Evolutionary conservation across 495 filamentous ascomycete species (phyloP).

Genomic region (Penicillium maclennaniae): DNA sequence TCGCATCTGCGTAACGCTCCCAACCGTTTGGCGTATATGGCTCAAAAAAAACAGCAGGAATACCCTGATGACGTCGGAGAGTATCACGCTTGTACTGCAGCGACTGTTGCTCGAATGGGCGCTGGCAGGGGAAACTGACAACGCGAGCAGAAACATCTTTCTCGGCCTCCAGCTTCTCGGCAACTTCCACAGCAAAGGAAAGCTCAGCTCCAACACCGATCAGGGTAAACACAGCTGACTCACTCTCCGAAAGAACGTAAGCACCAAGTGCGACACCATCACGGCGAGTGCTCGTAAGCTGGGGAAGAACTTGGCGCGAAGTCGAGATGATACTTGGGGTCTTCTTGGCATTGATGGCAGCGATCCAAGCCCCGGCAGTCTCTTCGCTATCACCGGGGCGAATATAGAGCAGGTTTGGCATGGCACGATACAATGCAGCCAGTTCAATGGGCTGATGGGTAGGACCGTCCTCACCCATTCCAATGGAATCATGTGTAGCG

Average conservation of each 20-base stretch:
- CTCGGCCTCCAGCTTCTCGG: slow-evolving; percentile 27
- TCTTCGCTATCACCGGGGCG: slow-evolving; percentile 56
- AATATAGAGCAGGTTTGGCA: slow-evolving; percentile 59
- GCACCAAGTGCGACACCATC: slow-evolving; percentile 41
- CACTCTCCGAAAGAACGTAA: slow-evolving; percentile 45
- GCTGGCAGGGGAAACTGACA: slow-evolving; percentile 53
- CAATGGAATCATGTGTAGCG: slow-evolving; percentile 60
- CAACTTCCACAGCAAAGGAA: slow-evolving; percentile 41
- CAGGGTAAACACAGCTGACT: slow-evolving; percentile 43
- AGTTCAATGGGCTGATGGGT: slow-evolving; percentile 61
- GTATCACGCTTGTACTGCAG: slow-evolving; percentile 44
- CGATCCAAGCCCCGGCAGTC: slow-evolving; percentile 50
- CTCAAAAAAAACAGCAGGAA: slow-evolving; percentile 51
- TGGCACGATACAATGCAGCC: slow-evolving; percentile 53
- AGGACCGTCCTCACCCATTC: slow-evolving; percentile 56
- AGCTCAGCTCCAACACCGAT: slow-evolving; percentile 49
- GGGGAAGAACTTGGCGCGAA: slow-evolving; percentile 43
- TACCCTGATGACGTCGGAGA: slow-evolving; percentile 31
- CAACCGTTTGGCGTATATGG: slow-evolving; percentile 53
- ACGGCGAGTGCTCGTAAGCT: slow-evolving; percentile 38
- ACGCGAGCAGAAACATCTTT: slow-evolving; percentile 43
- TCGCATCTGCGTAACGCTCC: slow-evolving; percentile 57
- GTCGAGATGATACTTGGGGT: slow-evolving; percentile 47
- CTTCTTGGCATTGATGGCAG: slow-evolving; percentile 43
- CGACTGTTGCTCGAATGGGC: slow-evolving; percentile 50